phyloP scores from a whole-genome alignment of 768 basidiomycete species.

The Tulasnella sp. region DNA sequence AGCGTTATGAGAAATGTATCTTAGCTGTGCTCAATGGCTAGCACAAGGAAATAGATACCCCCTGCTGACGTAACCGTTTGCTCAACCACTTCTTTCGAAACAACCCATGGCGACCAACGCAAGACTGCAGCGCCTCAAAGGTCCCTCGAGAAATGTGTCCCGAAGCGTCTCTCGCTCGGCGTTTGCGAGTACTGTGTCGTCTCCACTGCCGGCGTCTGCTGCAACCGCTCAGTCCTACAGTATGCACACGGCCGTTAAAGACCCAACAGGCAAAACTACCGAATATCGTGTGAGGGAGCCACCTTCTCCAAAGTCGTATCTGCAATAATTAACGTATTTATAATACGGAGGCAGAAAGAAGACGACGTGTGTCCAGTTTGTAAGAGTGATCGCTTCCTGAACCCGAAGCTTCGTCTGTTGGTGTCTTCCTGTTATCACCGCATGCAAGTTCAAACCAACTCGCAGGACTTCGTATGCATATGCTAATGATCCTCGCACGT shows the following conservation, averaged over 20 bases:
- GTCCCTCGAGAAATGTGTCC: background rate
- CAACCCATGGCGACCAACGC: background rate
- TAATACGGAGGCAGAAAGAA: conserved; percentile 44
- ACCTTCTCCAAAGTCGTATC: background rate
- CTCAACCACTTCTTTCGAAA: background rate
- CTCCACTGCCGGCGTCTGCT: background rate
- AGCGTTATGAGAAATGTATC: no score
- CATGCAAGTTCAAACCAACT: conserved; percentile 46
- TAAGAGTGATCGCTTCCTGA: conserved; percentile 90
- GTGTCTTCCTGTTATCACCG: conserved; percentile 98
- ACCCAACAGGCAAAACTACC: conserved; percentile 67
- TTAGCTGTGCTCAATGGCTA: no score
- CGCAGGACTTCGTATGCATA: conserved; percentile 17
- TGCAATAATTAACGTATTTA: background rate
- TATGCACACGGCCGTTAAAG: conserved; percentile 42
- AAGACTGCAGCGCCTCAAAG: background rate
- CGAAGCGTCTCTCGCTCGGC: conserved; percentile 6
- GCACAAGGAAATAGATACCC: no score
- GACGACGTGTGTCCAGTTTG: conserved; percentile 96
- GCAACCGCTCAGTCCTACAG: background rate
- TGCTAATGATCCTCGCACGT: background rate
- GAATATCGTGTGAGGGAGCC: conserved; percentile 65
- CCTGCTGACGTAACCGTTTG: no score
- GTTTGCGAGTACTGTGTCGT: conserved; percentile 1
- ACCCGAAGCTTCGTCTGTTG: conserved; percentile 84